A percentile compares a stretch with the other conserved stretches of the same genome.
phyloP scores from a whole-genome alignment of 306 rosid species.

The Prunus campanulata region DNA sequence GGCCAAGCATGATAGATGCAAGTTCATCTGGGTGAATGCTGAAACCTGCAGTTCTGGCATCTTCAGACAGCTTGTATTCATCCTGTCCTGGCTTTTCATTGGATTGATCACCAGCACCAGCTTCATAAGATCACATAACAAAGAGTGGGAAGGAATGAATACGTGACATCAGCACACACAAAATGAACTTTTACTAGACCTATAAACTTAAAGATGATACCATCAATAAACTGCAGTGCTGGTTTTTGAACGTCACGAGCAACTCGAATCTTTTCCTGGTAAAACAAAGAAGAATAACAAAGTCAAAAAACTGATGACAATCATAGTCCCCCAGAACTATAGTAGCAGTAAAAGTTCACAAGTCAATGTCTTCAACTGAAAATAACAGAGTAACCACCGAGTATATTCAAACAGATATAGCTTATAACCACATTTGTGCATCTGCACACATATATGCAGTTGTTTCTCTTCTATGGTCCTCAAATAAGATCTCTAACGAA shows the following conservation, averaged over 20 bases:
- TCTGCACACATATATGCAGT: too few species aligned
- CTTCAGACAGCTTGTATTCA: conserved; percentile 59
- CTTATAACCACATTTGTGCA: too few species aligned
- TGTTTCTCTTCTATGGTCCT: too few species aligned
- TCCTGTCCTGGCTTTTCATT: conserved; percentile 18
- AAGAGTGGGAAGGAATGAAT: conserved; percentile 17
- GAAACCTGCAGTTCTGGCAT: background rate
- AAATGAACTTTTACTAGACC: conserved; percentile 1
- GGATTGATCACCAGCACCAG: conserved; percentile 25
- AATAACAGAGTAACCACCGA: background rate
- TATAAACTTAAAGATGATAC: conserved; percentile 36
- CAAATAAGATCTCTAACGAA: too few species aligned
- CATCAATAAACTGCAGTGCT: conserved; percentile 82
- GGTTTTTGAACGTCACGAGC: conserved; percentile 87
- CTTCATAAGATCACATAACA: conserved; percentile 47
- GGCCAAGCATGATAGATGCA: too few species aligned
- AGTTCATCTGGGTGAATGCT: too few species aligned
- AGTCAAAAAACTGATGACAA: conserved; percentile 12
- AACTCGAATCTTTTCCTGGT: conserved; percentile 82
- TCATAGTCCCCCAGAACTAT: background rate
- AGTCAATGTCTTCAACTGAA: background rate
- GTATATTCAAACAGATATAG: background rate
- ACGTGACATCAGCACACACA: conserved; percentile 15
- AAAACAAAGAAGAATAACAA: conserved; percentile 24
- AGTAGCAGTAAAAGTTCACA: background rate